A percentile compares a stretch with the other conserved stretches of the same genome.
Conservation (phyloP, 352 stramenopile species). For the Phytophthora kernoviae region DNA sequence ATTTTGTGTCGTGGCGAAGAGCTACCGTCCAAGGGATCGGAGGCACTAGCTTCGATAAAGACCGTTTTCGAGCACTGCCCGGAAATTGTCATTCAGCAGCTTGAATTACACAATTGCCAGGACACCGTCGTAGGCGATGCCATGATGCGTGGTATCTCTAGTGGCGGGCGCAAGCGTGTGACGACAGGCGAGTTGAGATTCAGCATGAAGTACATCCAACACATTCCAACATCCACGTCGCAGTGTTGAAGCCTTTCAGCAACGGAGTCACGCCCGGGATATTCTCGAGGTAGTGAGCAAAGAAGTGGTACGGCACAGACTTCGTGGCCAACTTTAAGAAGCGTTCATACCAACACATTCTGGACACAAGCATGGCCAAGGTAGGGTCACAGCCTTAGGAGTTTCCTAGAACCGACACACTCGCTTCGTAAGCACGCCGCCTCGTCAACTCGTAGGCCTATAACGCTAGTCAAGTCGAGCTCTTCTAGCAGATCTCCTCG, state of each 20-base stretch:
- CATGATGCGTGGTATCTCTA: constrained; percentile 58
- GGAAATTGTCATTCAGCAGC: constrained; percentile 49
- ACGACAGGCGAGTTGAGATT: constrained; percentile 1
- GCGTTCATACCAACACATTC: too few species aligned
- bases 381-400: too few species aligned
- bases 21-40: constrained; percentile 1
- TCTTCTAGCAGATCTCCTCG: too few species aligned
- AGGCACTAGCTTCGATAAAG: constrained; percentile 20
- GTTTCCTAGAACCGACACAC: too few species aligned
- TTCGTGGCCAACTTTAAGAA: too few species aligned
- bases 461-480: too few species aligned
- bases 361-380: too few species aligned
- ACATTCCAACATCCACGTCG: background rate
- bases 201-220: constrained; percentile 21
- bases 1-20: too few species aligned
- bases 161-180: constrained; percentile 48
- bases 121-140: constrained; percentile 53
- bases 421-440: too few species aligned
- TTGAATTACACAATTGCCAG: constrained; percentile 43
- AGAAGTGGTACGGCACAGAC: too few species aligned
- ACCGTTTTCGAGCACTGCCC: constrained; percentile 36
- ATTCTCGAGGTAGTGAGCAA: constrained; percentile 41
- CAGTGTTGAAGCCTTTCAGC: constrained; percentile 14
- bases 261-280: constrained; percentile 25
- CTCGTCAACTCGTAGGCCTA: too few species aligned